Conservation (phyloP, 768 basidiomycete species). For the Amanita subjunquillea region DNA sequence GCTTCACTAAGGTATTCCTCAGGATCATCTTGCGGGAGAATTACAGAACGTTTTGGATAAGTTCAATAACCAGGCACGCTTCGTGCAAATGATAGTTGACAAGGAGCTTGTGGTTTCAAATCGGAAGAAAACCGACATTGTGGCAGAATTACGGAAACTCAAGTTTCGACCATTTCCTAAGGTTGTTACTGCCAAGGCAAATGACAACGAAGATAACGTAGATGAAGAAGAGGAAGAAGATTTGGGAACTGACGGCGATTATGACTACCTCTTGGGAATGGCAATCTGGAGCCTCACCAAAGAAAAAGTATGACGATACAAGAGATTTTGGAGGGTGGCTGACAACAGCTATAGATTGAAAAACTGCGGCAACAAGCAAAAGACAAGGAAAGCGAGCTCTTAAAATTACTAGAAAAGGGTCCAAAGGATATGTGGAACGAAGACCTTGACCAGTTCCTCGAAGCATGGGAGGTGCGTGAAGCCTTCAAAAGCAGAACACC, state of each 20-base stretch:
- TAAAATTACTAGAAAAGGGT: constrained; percentile 63
- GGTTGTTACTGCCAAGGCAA: constrained; percentile 31
- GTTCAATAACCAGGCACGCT: constrained; percentile 90
- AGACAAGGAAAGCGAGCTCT: constrained; percentile 75
- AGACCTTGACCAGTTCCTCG: constrained; percentile 78
- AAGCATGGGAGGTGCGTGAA: constrained; percentile 70
- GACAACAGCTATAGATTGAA: constrained; percentile 49
- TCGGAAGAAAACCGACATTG: constrained; percentile 82
- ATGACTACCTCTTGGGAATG: constrained; percentile 92
- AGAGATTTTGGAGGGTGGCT: background rate
- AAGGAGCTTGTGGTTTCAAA: constrained; percentile 74
- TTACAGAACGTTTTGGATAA: constrained; percentile 75
- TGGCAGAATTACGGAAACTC: constrained; percentile 69
- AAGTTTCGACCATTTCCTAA: constrained; percentile 94
- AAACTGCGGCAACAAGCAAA: constrained; percentile 71
- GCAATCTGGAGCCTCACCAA: constrained; percentile 89
- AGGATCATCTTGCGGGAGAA: constrained; percentile 83
- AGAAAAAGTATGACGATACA: constrained; percentile 61
- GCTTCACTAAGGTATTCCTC: constrained; percentile 8
- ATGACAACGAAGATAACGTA: constrained; percentile 22
- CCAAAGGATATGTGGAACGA: constrained; percentile 84
- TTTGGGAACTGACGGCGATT: constrained; percentile 38
- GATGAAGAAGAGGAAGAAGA: constrained; percentile 45
- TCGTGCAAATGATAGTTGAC: constrained; percentile 92
- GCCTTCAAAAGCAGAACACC: background rate